These are phyloP conservation scores for Teratosphaeria gauchensis DNA, from an alignment of 2,329 filamentous ascomycete genomes.

Conservation along the genomic window DNA sequence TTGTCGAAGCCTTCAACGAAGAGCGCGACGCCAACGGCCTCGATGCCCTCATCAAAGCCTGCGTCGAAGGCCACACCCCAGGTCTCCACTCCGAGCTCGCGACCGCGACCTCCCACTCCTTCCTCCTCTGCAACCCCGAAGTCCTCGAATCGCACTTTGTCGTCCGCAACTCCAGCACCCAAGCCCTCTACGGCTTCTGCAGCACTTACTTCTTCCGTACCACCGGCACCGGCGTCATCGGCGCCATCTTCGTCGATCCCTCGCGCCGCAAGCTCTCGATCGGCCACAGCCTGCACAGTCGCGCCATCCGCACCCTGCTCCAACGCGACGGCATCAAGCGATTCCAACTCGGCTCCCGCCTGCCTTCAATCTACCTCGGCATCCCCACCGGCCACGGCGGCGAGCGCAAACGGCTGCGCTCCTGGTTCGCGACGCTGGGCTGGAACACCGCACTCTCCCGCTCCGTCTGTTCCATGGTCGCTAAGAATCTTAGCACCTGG, in stretches of 20 bases:
- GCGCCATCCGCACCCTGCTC: conserved; percentile 66
- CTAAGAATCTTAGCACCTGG: conserved; percentile 65
- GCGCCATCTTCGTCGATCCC: conserved; percentile 83
- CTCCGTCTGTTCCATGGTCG: conserved; percentile 60
- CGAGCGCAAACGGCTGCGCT: conserved; percentile 52
- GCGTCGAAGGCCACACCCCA: conserved; percentile 57
- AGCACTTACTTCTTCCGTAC: conserved; percentile 71
- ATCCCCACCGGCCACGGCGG: conserved; percentile 60
- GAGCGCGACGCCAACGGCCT: conserved; percentile 65
- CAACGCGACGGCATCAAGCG: conserved; percentile 65
- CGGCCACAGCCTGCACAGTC: conserved; percentile 77
- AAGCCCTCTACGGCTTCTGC: conserved; percentile 83
- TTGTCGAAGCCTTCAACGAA: conserved; percentile 80
- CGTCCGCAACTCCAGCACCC: conserved; percentile 85
- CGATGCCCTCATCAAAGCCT: conserved; percentile 61
- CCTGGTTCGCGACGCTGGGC: conserved; percentile 82
- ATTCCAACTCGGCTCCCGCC: conserved; percentile 69
- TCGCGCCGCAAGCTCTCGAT: conserved; percentile 79
- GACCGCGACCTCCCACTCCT: conserved; percentile 61
- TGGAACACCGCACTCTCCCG: conserved; percentile 66
- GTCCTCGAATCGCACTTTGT: conserved; percentile 81
- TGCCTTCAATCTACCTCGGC: conserved; percentile 79
- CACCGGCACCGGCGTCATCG: conserved; percentile 66
- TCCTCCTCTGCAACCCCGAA: conserved; percentile 60
- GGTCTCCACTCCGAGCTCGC: conserved; percentile 60